Conservation (phyloP, 768 basidiomycete species). For the Lactifluus subvellereus region DNA sequence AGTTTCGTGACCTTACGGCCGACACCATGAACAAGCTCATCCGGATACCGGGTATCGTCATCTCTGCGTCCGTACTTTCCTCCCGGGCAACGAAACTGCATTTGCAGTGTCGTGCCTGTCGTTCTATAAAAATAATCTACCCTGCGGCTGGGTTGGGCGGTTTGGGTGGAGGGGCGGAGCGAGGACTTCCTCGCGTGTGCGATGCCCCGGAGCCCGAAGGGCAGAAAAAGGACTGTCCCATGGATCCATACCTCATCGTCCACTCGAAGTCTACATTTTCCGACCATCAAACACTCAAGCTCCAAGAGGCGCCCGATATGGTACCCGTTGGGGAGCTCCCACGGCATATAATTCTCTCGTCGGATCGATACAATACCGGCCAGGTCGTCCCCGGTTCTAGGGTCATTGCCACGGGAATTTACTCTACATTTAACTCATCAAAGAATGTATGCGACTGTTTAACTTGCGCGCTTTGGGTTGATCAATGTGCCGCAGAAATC, state of each 20-base stretch:
- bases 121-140: conserved; percentile 69
- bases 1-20: conserved; percentile 91
- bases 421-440: conserved; percentile 88
- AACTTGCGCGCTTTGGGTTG: neutral
- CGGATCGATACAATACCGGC: conserved; percentile 86
- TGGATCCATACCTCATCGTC: conserved; percentile 93
- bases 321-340: conserved; percentile 98
- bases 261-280: conserved; percentile 93
- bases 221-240: conserved; percentile 90
- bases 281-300: conserved; percentile 93
- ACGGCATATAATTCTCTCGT: conserved; percentile 87
- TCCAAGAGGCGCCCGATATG: conserved; percentile 99
- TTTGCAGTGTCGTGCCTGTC: conserved; percentile 89
- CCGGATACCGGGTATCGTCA: conserved; percentile 95
- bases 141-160: conserved; percentile 79
- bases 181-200: conserved; percentile 82
- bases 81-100: conserved; percentile 90
- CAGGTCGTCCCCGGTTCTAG: conserved; percentile 95
- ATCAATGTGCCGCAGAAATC: conserved; percentile 47
- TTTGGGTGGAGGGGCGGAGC: conserved; percentile 78
- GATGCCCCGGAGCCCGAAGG: conserved; percentile 74
- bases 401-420: conserved; percentile 92
- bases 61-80: conserved; percentile 90
- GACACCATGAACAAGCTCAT: conserved; percentile 95
- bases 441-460: conserved; percentile 56